Percentiles rank a stretch among this genome's conserved stretches.
Evolutionary conservation across 139 green algal genomes (phyloP).

Genomic region (Chlorella sp.): DNA sequence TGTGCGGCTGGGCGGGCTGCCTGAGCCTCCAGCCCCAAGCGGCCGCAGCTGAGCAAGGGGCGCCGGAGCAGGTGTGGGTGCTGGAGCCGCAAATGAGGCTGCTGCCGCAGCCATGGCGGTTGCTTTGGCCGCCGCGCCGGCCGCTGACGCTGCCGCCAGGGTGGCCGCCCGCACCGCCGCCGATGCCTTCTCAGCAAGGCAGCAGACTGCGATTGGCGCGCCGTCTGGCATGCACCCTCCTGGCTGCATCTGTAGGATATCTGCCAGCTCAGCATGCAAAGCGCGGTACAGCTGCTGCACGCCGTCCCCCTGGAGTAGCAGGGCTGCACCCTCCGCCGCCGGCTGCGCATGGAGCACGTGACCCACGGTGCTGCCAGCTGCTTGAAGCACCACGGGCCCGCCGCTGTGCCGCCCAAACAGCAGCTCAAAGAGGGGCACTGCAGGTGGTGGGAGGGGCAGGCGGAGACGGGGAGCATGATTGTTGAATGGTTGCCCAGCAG

Average conservation of each 20-base stretch:
- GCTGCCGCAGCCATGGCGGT: neutral
- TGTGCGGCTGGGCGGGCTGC: neutral
- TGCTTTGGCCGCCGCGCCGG: neutral
- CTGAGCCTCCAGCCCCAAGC: no score
- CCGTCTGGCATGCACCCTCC: neutral
- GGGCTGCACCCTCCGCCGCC: neutral
- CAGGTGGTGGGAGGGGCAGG: neutral
- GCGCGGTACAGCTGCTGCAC: constrained; percentile 14
- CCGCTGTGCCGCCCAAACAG: neutral
- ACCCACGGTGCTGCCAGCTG: neutral
- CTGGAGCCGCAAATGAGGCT: no score
- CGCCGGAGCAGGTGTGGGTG: no score
- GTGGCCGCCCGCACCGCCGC: neutral
- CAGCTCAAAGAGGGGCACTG: constrained; percentile 7
- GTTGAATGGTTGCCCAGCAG: no score
- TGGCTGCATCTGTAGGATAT: neutral
- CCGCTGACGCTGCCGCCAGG: neutral
- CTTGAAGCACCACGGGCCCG: neutral
- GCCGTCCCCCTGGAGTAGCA: neutral
- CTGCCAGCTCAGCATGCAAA: constrained; percentile 2
- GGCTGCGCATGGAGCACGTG: neutral
- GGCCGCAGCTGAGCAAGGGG: no score
- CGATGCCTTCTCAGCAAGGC: neutral
- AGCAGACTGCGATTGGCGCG: neutral
- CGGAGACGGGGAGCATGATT: neutral